phyloP scores from a whole-genome alignment of 176 grass and related monocot species.

The Zizania latifolia region DNA sequence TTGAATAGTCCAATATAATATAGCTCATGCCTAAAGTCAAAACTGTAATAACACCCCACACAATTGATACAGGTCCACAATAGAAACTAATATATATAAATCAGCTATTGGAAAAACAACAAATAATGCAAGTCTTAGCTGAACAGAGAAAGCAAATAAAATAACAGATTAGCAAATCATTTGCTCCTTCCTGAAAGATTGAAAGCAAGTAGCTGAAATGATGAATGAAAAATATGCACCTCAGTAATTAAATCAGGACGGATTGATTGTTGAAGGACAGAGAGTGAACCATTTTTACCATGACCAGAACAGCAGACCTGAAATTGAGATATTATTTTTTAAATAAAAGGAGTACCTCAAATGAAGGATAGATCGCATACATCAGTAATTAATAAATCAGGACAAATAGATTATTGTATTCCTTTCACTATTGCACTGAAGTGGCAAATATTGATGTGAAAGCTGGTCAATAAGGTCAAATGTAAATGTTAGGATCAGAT shows the following conservation, averaged over 20 bases:
- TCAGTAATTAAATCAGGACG: slow-evolving; percentile 92
- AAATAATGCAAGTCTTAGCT: not conserved
- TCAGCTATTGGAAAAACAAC: not conserved
- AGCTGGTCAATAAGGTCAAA: not conserved
- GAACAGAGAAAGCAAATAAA: not conserved
- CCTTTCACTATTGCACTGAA: not conserved
- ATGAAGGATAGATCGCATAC: slow-evolving; percentile 10
- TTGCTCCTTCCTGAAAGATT: slow-evolving; percentile 9
- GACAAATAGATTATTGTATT: not conserved
- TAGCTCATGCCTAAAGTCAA: not conserved
- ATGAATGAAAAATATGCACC: slow-evolving; percentile 34
- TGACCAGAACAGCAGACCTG: slow-evolving; percentile 98
- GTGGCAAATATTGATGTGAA: not conserved
- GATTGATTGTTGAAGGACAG: slow-evolving; percentile 88
- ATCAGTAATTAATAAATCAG: not conserved
- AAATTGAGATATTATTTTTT: slow-evolving; percentile 31
- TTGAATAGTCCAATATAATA: not conserved
- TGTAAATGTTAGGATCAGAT: slow-evolving; percentile 16
- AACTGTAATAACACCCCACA: not conserved
- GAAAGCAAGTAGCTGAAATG: not conserved
- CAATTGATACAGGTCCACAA: not conserved
- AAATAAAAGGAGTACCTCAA: slow-evolving; percentile 16
- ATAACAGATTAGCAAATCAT: not conserved
- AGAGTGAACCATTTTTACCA: slow-evolving; percentile 93
- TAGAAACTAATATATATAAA: not conserved